Evolutionary conservation across 805 yeast genomes (phyloP).

Genomic region (Starmerella potacharoeniae): DNA sequence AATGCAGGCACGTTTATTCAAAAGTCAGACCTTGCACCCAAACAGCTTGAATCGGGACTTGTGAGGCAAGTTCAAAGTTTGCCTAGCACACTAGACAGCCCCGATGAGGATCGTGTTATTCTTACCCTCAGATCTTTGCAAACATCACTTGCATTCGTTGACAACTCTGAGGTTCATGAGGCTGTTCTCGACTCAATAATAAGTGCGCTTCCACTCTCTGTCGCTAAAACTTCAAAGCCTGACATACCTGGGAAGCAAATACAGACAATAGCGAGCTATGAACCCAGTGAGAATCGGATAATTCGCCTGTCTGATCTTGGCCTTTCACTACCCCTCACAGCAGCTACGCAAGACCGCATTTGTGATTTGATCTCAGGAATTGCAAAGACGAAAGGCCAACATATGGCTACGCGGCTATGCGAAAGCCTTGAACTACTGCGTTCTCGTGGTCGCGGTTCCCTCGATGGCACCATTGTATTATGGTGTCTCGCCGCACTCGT

Average conservation of each 20-base stretch:
- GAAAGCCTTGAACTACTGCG: conserved; percentile 5
- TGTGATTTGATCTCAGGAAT: conserved; percentile 4
- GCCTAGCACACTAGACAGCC: conserved; percentile 6
- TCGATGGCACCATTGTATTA: conserved; percentile 9
- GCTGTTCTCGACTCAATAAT: conserved; percentile 7
- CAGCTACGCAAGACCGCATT: conserved; percentile 4
- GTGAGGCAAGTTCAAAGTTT: conserved; percentile 7
- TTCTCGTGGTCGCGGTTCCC: conserved; percentile 1
- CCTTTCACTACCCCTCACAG: background rate
- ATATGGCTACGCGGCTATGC: background rate
- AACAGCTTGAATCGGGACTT: background rate
- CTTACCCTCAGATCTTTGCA: conserved; percentile 7
- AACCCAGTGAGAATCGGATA: background rate
- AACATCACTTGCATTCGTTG: background rate
- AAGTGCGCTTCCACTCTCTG: conserved; percentile 9
- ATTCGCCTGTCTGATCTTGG: conserved; percentile 6
- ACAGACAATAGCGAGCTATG: background rate
- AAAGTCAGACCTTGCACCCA: background rate
- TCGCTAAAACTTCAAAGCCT: background rate
- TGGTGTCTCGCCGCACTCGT: conserved; percentile 17
- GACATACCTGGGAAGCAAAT: background rate
- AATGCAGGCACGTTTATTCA: conserved; percentile 1
- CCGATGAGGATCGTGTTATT: conserved; percentile 6
- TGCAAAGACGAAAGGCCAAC: background rate
- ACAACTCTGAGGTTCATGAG: background rate